Base-by-base conservation (phyloP, 306 rosid genomes). In the Vigna reflexopilosa region DNA sequence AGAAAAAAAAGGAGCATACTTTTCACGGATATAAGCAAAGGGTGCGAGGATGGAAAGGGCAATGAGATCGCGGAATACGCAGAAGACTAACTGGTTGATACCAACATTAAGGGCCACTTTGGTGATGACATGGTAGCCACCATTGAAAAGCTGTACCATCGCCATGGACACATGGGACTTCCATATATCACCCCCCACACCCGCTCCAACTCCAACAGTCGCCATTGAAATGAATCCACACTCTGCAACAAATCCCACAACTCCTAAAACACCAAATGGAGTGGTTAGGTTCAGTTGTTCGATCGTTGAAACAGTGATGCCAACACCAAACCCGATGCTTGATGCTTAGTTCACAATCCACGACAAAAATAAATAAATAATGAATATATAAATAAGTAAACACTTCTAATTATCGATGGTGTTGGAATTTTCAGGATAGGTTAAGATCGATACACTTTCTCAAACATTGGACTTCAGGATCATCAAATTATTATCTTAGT, bases 61-160 rank as follows among this genome's bases (percentile, higher is more conserved):
- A 75, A 93, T 42, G 22, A 91, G 94, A 86, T 93, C 92, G 9
- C 98, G 81, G 45, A 75, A 92, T 72, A 92, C 83, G 51, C 97
- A 94, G 87, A 94, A 94, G 16, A 94, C 97, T 59, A 92, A 78
- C 73, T 92, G 95, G 76, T 92, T 92, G 82, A 94, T 49, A 17
- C 97, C 98, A 76, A 89, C 95, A 56, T 94, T 87, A 76, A 94
- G 97, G 68, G 98, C 97, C 1, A 94, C 88, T 82, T 94, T 94
- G 87, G 98, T 90, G 68, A 94, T 84, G 22, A 94, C 98, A 78
- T 94, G 98, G 79, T 92, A 94, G 5, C 97, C 97, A 54, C 97
- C 98, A 81, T 85, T 84, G 88, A 86, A 76, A 20, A 92, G 73
- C 83, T 94, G 98, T 9, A 93, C 90, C 48, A 92, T 1, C 5